Conservation (phyloP, 257 asterid genomes). For the Capsicum pubescens region DNA sequence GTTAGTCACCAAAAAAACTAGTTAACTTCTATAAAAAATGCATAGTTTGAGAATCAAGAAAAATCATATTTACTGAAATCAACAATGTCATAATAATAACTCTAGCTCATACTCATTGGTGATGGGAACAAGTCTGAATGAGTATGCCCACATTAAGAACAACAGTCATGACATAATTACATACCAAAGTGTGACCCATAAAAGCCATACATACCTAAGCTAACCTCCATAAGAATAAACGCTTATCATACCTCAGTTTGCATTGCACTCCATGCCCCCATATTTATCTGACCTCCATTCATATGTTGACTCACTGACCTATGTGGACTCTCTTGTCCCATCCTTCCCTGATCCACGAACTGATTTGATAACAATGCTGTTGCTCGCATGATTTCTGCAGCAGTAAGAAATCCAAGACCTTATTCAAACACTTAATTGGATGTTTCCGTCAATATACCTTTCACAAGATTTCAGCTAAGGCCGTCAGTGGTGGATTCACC, state of each 20-base stretch:
- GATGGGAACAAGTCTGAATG: not conserved
- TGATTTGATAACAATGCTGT: constrained; percentile 58
- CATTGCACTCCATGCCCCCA: constrained; percentile 62
- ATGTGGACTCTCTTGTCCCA: constrained; percentile 56
- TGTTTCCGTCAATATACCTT: constrained; percentile 10
- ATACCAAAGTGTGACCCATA: constrained; percentile 7
- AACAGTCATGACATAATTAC: constrained; percentile 10
- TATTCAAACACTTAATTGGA: constrained; percentile 9
- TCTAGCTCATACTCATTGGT: not conserved
- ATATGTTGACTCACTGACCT: constrained; percentile 57
- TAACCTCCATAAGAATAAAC: constrained; percentile 21
- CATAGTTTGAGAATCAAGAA: constrained; percentile 3
- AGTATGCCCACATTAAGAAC: constrained; percentile 20
- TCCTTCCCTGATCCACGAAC: constrained; percentile 56
- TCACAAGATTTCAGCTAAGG: not conserved
- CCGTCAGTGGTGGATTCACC: not conserved
- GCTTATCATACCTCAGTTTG: constrained; percentile 56
- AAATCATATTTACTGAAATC: not conserved
- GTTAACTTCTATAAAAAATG: not conserved
- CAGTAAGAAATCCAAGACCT: constrained; percentile 21
- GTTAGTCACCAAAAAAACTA: not conserved
- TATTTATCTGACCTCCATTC: constrained; percentile 58
- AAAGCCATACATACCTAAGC: not conserved
- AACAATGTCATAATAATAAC: not conserved
- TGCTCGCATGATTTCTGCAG: constrained; percentile 65